Evolutionary conservation across 805 yeast genomes (phyloP).

Genomic region (Sugiyamaella valdiviana): DNA sequence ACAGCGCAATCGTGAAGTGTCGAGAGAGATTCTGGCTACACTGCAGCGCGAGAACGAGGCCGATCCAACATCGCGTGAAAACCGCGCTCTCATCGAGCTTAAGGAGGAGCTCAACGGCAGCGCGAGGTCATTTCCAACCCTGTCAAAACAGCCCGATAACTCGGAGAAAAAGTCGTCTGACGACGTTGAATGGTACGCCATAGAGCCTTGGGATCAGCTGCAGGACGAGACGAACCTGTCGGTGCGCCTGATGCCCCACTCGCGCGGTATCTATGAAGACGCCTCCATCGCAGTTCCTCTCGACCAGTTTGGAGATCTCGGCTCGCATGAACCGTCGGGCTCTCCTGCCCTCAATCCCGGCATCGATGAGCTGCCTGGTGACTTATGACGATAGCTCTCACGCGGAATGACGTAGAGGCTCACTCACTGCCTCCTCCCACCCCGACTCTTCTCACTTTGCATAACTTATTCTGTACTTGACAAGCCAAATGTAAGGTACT

Average conservation of each 20-base stretch:
- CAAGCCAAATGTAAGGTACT: too few species aligned
- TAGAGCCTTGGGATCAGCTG: constrained; percentile 21
- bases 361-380: neutral
- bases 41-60: constrained; percentile 12
- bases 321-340: neutral
- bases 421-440: too few species aligned
- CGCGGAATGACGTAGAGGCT: too few species aligned
- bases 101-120: constrained; percentile 9
- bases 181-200: constrained; percentile 19
- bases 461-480: too few species aligned
- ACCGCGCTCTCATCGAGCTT: constrained; percentile 10
- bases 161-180: neutral
- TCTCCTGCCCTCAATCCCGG: neutral
- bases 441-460: too few species aligned
- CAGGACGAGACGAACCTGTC: constrained; percentile 21
- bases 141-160: neutral
- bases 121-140: neutral
- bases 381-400: too few species aligned
- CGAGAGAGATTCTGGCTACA: constrained; percentile 11
- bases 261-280: constrained; percentile 30
- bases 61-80: constrained; percentile 2
- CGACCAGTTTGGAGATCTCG: neutral
- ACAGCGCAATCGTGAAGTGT: constrained; percentile 14
- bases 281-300: neutral
- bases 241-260: constrained; percentile 25